Base-by-base conservation (phyloP, 1,284 basidiomycete genomes). In the Naganishia sp. region DNA sequence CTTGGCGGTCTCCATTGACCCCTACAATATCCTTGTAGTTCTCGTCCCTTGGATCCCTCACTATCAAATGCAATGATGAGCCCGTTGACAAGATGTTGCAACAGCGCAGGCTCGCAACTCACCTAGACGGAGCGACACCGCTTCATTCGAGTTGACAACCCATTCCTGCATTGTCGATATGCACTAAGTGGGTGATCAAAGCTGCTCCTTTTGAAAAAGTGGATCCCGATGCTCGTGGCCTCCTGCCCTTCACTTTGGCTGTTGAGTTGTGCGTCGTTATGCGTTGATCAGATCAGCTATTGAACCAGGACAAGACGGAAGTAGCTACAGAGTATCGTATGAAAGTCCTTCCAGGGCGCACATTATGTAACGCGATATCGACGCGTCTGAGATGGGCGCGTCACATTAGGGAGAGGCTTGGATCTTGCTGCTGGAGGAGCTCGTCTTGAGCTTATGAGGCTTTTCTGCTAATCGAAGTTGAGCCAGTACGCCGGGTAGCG, bases 111-210 rank as follows among this genome's bases (percentile, higher is more conserved):
- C 28, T 16, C 42, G n/a, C 23, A 21, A 52, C 59, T 43, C 33
- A 61, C 59, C 59, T 7, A 61, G 59, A 16, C 59, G 48, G 6
- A 61, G 15, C 15, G 59, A 61, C n/a, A 61, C 59, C 39, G 59
- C 59, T 61, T 61, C 33, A 52, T 61, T 61, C 49, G 59, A 48
- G 50, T 61, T 48, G 11, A 48, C 59, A 15, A 61, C 59, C 59
- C 59, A 61, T 31, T 61, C 59, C 23, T 61, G 48, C 59, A 61
- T 61, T n/a, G 50, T 61, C 23, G 48, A 7, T 49, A n/a, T 11
- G 6, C 21, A 11, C 7, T 25, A 5, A 25, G 21, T 15, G n/a
- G 16, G 21, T 49, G n/a, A 5, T 49, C 6, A 21, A 7, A 25
- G 21, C 25, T 13, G 21, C 6, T 49, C 4, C 3, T 23, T 21